A percentile compares a stretch with the other conserved stretches of the same genome.
Conservation (phyloP, 2,329 filamentous ascomycete genomes). For the Waltergamsia citrina region DNA sequence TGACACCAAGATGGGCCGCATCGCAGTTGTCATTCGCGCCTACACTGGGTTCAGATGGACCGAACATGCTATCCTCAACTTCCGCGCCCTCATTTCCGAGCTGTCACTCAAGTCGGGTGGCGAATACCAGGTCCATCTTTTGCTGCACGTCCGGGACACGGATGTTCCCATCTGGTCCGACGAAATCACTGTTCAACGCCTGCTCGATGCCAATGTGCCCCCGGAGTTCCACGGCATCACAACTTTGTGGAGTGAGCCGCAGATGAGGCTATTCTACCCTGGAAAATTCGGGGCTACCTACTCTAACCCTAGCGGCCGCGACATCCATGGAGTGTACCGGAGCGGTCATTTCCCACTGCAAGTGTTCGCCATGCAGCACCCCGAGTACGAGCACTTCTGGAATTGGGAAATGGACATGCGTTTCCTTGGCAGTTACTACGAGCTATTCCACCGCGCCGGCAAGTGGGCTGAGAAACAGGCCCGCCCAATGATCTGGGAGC, state of each 20-base stretch:
- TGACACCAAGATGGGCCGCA: slow-evolving; percentile 42
- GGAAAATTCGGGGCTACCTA: slow-evolving; percentile 62
- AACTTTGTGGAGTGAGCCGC: slow-evolving; percentile 75
- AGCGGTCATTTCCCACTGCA: slow-evolving; percentile 54
- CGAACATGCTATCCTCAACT: slow-evolving; percentile 66
- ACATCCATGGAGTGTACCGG: slow-evolving; percentile 62
- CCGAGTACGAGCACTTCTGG: slow-evolving; percentile 59
- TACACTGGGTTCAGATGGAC: slow-evolving; percentile 76
- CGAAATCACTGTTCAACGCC: slow-evolving; percentile 58
- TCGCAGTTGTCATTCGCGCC: slow-evolving; percentile 69
- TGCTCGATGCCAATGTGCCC: slow-evolving; percentile 57
- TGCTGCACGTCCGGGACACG: slow-evolving; percentile 76
- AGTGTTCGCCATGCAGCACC: slow-evolving; percentile 52
- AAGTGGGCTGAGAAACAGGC: slow-evolving; percentile 60
- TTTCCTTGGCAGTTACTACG: slow-evolving; percentile 58
- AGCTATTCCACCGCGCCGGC: slow-evolving; percentile 60
- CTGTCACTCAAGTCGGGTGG: slow-evolving; percentile 68
- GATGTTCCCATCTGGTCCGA: slow-evolving; percentile 76
- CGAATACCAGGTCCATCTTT: slow-evolving; percentile 75
- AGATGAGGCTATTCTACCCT: slow-evolving; percentile 72
- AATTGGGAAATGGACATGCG: slow-evolving; percentile 65
- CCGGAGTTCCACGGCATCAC: slow-evolving; percentile 73
- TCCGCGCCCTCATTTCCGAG: slow-evolving; percentile 74
- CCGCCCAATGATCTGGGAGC: slow-evolving; percentile 68
- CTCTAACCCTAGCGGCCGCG: slow-evolving; percentile 43